Evolutionary conservation across 1,284 basidiomycete genomes (phyloP).

Genomic region (Ceratobasidium sp.): DNA sequence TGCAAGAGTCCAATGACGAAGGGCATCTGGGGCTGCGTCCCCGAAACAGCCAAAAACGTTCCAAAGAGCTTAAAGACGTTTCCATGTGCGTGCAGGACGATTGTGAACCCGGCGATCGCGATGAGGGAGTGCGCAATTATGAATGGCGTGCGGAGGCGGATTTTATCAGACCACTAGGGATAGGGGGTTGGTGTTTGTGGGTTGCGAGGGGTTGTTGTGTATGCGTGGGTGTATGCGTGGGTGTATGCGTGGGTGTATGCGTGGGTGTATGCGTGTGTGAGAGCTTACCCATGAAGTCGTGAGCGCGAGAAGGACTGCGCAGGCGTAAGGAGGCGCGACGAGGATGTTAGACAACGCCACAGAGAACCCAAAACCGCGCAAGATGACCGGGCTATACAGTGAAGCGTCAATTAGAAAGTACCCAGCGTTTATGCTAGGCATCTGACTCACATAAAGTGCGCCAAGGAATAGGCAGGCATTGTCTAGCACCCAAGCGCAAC

Average conservation of each 20-base stretch:
- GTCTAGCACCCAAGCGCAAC: conserved; percentile 41
- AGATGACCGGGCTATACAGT: conserved; percentile 46
- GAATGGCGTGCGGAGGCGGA: conserved; percentile 40
- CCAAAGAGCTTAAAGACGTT: conserved; percentile 38
- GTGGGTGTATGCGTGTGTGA: not conserved
- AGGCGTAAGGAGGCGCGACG: conserved; percentile 44
- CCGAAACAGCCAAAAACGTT: conserved; percentile 32
- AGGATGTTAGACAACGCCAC: conserved; percentile 44
- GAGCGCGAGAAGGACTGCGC: conserved; percentile 30
- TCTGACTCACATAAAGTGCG: conserved; percentile 35
- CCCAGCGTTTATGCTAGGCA: not conserved
- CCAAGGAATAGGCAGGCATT: conserved; percentile 43
- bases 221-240: too few species aligned
- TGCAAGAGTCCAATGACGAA: conserved; percentile 37
- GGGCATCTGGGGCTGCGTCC: conserved; percentile 40
- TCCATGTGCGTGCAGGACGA: conserved; percentile 27
- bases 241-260: too few species aligned
- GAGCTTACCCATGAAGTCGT: conserved; percentile 29
- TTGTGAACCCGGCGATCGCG: conserved; percentile 35
- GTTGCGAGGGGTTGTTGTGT: too few species aligned
- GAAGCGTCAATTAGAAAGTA: conserved; percentile 6
- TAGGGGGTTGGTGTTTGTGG: not conserved
- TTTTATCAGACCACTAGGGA: conserved; percentile 36
- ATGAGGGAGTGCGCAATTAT: conserved; percentile 35
- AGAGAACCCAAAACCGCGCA: conserved; percentile 45